A percentile compares a stretch with the other conserved stretches of the same genome.
Evolutionary conservation across 2,329 filamentous ascomycete species (phyloP).

Genomic region (Cordyceps militaris): DNA sequence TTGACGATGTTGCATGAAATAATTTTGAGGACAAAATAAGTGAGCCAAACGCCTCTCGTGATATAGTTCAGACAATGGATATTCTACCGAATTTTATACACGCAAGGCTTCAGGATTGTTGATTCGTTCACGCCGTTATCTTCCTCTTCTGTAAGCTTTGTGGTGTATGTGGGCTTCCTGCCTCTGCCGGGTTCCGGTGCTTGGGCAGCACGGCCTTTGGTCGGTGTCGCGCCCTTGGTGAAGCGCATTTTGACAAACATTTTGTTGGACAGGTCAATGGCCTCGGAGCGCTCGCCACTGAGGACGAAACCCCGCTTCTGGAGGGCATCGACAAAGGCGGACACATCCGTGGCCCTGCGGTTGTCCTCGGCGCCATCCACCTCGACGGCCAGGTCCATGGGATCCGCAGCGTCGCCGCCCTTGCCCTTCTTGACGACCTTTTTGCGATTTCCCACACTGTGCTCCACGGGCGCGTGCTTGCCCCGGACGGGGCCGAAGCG

Average conservation of each 20-base stretch:
- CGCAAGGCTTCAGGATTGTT: slow-evolving; percentile 77
- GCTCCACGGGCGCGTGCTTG: slow-evolving; percentile 44
- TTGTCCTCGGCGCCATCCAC: slow-evolving; percentile 61
- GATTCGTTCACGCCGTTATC: slow-evolving; percentile 58
- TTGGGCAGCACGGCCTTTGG: slow-evolving; percentile 65
- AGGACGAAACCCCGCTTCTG: slow-evolving; percentile 77
- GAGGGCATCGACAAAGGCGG: slow-evolving; percentile 78
- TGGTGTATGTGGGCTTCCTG: slow-evolving; percentile 45
- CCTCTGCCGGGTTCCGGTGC: slow-evolving; percentile 50
- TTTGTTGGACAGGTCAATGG: slow-evolving; percentile 80
- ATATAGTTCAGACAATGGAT: background rate
- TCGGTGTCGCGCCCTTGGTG: slow-evolving; percentile 70
- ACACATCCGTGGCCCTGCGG: slow-evolving; percentile 74
- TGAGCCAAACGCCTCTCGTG: background rate
- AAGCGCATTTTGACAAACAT: slow-evolving; percentile 99
- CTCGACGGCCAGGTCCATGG: slow-evolving; percentile 56
- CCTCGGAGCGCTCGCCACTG: slow-evolving; percentile 50
- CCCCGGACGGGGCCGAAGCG: slow-evolving; percentile 54
- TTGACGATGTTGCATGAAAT: background rate
- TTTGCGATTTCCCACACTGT: slow-evolving; percentile 65
- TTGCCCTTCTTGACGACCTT: slow-evolving; percentile 46
- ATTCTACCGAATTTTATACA: slow-evolving; percentile 76
- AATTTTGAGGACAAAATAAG: background rate
- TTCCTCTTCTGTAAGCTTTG: slow-evolving; percentile 48
- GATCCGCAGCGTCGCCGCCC: slow-evolving; percentile 41